phyloP scores from a whole-genome alignment of 1,284 basidiomycete species.

The Papiliotrema terrestris region DNA sequence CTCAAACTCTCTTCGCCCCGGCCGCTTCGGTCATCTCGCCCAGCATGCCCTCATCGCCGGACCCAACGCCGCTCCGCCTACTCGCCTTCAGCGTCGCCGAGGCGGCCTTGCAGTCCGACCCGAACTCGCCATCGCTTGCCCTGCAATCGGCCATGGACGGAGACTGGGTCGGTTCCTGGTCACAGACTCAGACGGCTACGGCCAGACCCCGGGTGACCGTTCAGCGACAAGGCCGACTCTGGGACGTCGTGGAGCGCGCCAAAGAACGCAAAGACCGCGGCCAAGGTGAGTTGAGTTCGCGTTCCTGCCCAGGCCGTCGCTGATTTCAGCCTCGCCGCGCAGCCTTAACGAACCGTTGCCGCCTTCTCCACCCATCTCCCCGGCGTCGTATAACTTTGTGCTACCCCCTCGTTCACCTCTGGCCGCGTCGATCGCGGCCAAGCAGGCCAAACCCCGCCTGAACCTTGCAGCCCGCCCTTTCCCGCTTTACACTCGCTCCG shows the following conservation, averaged over 20 bases:
- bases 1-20: conserved; percentile 21
- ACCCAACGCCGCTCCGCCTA: conserved; percentile 34
- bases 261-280: conserved; percentile 25
- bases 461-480: conserved; percentile 3
- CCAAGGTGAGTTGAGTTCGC: background rate
- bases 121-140: conserved; percentile 37
- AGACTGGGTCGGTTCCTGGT: conserved; percentile 3
- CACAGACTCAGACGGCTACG: background rate
- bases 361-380: conserved; percentile 23
- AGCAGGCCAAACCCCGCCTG: background rate
- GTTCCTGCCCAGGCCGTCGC: background rate
- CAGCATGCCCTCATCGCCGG: conserved; percentile 21
- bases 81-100: conserved; percentile 45
- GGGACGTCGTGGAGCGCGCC: conserved; percentile 39
- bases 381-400: conserved; percentile 29
- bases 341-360: conserved; percentile 55
- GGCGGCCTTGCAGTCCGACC: conserved; percentile 39
- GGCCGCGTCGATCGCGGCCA: conserved; percentile 23
- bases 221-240: conserved; percentile 17
- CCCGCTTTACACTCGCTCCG: conserved; percentile 31
- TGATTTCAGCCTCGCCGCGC: conserved; percentile 49
- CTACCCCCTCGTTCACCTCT: conserved; percentile 28
- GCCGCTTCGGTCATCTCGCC: conserved; percentile 7
- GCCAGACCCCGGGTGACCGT: background rate
- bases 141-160: background rate